phyloP scores from a whole-genome alignment of 192 early-diverging fungal species.

The Backusella macrospora region DNA sequence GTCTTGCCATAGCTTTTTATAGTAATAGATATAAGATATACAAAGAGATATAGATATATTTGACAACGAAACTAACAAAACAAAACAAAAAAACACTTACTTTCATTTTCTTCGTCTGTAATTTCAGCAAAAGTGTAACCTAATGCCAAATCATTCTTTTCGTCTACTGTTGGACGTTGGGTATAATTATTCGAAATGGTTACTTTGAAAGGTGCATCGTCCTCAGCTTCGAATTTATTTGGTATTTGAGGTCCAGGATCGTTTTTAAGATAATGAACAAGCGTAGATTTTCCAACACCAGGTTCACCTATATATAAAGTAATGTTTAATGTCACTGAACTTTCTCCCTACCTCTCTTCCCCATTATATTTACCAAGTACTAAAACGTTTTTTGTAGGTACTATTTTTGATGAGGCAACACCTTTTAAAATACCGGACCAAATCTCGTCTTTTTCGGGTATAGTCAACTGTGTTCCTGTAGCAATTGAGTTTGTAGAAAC shows the following conservation, averaged over 20 bases:
- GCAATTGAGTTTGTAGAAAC: conserved; percentile 12
- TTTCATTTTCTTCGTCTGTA: conserved; percentile 87
- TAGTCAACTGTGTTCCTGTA: background rate
- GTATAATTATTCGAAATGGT: conserved; percentile 45
- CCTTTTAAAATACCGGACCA: conserved; percentile 83
- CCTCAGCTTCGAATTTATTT: conserved; percentile 36
- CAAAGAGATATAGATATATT: background rate
- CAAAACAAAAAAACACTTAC: too few species aligned
- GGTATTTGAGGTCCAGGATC: conserved; percentile 43
- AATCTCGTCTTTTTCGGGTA: conserved; percentile 52
- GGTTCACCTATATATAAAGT: conserved; percentile 60
- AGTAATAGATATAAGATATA: conserved; percentile 14
- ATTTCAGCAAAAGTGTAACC: conserved; percentile 84
- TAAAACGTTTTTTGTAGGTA: conserved; percentile 77
- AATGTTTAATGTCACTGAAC: too few species aligned
- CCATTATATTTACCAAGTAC: conserved; percentile 65
- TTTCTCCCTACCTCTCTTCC: too few species aligned
- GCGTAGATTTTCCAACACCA: conserved; percentile 80
- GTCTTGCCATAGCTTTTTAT: conserved; percentile 57
- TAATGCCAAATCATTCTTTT: conserved; percentile 76
- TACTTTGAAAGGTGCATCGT: conserved; percentile 46
- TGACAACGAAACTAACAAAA: background rate
- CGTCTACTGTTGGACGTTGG: conserved; percentile 44
- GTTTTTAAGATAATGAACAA: conserved; percentile 68
- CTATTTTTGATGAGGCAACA: conserved; percentile 74